Evolutionary conservation across 2,329 filamentous ascomycete species (phyloP), one percentile per base, ranked within the genome.

Genomic region (Dendrostoma leiphaemia): DNA sequence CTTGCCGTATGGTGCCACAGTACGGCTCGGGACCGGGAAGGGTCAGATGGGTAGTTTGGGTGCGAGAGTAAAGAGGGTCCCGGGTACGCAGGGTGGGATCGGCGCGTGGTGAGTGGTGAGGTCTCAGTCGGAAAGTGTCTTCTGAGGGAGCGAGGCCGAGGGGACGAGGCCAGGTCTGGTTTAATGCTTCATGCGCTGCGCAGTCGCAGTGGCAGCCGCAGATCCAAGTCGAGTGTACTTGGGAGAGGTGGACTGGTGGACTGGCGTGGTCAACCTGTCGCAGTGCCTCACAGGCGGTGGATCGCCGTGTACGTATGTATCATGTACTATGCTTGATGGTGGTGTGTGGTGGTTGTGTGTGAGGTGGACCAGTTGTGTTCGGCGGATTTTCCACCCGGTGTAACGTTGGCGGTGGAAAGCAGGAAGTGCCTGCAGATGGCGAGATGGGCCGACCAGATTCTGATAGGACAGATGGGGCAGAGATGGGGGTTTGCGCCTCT

Each of bases 41-140:
- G 26, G 17, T n/a, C 21, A n/a, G 15, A 19, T 31, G 23, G n/a
- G 40, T 6, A 24, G 19, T 37, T 8, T 17, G 26, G 35, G 35
- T 19, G 24, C 26, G 35, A 23, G 15, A 26, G 35, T 23, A 31
- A 37, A 48, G 32, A 48, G 40, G 40, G 40, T 44, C 24, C 40
- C 21, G 26, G 23, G 38, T 26, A 23, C 24, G 10, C 38, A 6
- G 38, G 38, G 38, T 41, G 21, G 40, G 55, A 58, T 58, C 56
- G 48, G 52, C 52, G 48, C 43, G 44, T 52, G 44, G 10, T 49
- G 52, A 52, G 48, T 58, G 56, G 48, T 48, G 48, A 58, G 48
- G 56, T 55, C 52, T 58, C 56, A 52, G 53, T 34, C 34, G 46
- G 51, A 29, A 24, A 32, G 24, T 28, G 49, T 40, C 34, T 43